Conservation (phyloP, 1,139 yeast genomes). For the Saccharomyces pastorianus region DNA sequence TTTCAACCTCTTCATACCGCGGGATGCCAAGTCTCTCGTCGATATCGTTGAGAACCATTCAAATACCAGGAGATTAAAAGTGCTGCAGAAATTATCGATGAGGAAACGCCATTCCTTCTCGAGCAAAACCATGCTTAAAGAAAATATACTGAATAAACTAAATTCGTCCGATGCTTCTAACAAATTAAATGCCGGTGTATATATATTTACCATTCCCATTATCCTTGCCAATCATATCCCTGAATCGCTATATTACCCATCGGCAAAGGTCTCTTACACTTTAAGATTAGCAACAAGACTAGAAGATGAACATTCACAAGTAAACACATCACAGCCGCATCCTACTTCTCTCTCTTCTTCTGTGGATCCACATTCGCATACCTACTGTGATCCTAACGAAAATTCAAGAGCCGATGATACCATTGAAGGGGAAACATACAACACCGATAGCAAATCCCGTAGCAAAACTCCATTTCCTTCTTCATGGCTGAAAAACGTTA, state of each 20-base stretch:
- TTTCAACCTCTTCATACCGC: slow-evolving; percentile 40
- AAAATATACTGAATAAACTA: background rate
- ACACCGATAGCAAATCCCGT: background rate
- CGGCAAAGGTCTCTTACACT: slow-evolving; percentile 19
- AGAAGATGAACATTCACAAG: background rate
- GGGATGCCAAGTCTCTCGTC: slow-evolving; percentile 10
- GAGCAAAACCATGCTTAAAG: background rate
- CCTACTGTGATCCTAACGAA: background rate
- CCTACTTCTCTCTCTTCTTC: background rate
- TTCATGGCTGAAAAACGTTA: background rate
- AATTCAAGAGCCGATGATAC: background rate
- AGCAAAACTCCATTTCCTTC: background rate
- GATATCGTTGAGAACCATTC: slow-evolving; percentile 12
- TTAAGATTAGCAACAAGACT: slow-evolving; percentile 10
- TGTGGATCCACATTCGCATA: background rate
- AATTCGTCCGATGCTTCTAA: background rate
- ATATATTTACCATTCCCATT: slow-evolving; percentile 62
- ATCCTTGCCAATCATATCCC: slow-evolving; percentile 61
- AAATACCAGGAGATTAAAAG: slow-evolving; percentile 10
- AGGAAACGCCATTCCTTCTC: slow-evolving; percentile 4
- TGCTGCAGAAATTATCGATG: slow-evolving; percentile 10
- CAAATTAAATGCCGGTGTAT: slow-evolving; percentile 47
- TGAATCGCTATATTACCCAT: slow-evolving; percentile 51
- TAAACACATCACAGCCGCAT: background rate
- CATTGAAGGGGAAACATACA: background rate